phyloP scores from a whole-genome alignment of 345 rosid species.

The Mercurialis annua region DNA sequence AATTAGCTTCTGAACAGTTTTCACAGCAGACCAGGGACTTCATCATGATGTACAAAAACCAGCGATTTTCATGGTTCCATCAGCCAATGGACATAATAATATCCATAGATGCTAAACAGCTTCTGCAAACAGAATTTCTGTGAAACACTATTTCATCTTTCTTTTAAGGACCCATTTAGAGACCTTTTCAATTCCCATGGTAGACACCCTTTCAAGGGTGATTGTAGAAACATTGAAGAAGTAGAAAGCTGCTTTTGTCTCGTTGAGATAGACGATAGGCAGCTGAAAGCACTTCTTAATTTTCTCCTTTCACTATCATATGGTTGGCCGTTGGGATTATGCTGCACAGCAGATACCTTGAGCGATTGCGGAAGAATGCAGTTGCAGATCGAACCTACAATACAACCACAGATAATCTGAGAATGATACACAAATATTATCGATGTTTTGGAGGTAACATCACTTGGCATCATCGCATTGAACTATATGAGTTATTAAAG shows the following conservation, averaged over 20 bases:
- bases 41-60: conserved; percentile 11
- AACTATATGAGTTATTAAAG: neutral
- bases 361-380: conserved; percentile 88
- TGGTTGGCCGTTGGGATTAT: conserved; percentile 52
- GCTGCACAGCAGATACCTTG: conserved; percentile 54
- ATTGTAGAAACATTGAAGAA: conserved; percentile 42
- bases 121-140: neutral
- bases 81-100: neutral
- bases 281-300: conserved; percentile 56
- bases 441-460: neutral
- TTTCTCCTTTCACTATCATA: conserved; percentile 72
- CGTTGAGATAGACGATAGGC: conserved; percentile 81
- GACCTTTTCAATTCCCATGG: conserved; percentile 38
- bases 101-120: conserved; percentile 2
- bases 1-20: conserved; percentile 3
- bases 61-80: neutral
- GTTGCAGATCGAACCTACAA: conserved; percentile 85
- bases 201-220: conserved; percentile 22
- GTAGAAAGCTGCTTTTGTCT: conserved; percentile 79
- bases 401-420: neutral
- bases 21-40: neutral
- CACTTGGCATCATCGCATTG: neutral
- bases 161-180: conserved; percentile 57
- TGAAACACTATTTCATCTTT: conserved; percentile 42
- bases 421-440: neutral